Evolutionary conservation across 1,284 basidiomycete species (phyloP), one percentile per base, ranked within the genome.

Genomic region (Farysia itapuensis): DNA sequence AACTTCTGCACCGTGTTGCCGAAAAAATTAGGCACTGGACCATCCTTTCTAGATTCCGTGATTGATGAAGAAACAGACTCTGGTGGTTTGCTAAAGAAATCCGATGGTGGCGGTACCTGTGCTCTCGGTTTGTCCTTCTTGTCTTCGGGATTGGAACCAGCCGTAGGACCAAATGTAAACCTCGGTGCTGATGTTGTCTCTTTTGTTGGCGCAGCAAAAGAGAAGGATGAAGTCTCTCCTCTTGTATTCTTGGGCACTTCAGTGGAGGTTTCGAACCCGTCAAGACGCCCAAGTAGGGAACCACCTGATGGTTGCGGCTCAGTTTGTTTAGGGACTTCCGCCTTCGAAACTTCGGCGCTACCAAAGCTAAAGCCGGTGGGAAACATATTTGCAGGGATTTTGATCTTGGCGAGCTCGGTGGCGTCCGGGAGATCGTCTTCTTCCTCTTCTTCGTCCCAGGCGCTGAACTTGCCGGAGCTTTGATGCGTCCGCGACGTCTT

Each of bases 341-440:
- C 28, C 7, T 26, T n/a, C 11, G 26, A 28, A n/a, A n/a, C 26
- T 9, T 9, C n/a, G 12, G 42, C 24, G 19, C 44, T 40, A 32
- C 58, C 65, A 39, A 75, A 74, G 23, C 61, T 54, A 34, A 75
- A 74, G 16, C 68, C 59, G 22, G 47, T 34, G 4, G 73, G 72
- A 43, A 75, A 75, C 30, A 74, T 39, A 37, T 52, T 63, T 25
- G 59, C 45, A 4, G 73, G 73, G 35, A 72, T 32, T 51, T 71
- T 72, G 57, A 75, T 75, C 63, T 72, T 74, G 21, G 60, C 47
- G 15, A 75, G 46, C 16, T 72, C 73, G 33, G 59, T 66, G 0
- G 68, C 63, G 22, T 63, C 65, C 4, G 67, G 67, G 24, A 63
- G 32, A n/a, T 64, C 69, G 6, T 72, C 68, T 25, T 73, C 67